These are phyloP conservation scores for Sporothrix inflata DNA, from an alignment of 2,329 filamentous ascomycete species.

Conservation along the genomic window DNA sequence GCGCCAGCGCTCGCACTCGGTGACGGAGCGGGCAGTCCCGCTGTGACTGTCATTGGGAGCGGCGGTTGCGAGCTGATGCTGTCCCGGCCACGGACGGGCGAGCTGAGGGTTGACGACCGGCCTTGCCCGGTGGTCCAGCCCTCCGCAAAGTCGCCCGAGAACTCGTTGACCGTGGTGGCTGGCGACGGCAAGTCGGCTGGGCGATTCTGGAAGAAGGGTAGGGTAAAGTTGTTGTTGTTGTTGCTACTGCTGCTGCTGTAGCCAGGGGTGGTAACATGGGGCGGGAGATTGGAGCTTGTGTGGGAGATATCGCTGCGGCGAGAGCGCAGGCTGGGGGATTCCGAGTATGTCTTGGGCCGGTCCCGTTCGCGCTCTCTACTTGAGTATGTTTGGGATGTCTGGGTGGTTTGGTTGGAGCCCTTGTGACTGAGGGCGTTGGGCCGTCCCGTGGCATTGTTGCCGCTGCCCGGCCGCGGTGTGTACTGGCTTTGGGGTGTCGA, in stretches of 20 bases:
- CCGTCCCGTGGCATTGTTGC: slow-evolving; percentile 43
- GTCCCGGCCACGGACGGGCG: slow-evolving; percentile 57
- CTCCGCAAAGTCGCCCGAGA: slow-evolving; percentile 60
- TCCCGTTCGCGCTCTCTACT: slow-evolving; percentile 51
- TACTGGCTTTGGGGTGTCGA: slow-evolving; percentile 12
- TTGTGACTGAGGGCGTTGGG: slow-evolving; percentile 50
- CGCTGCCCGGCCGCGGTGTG: slow-evolving; percentile 49
- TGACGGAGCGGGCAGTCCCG: slow-evolving; percentile 41
- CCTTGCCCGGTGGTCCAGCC: slow-evolving; percentile 65
- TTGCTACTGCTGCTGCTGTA: slow-evolving; percentile 20
- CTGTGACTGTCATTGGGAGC: slow-evolving; percentile 40
- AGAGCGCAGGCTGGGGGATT: slow-evolving; percentile 63
- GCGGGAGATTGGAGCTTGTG: slow-evolving; percentile 33
- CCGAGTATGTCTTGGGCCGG: slow-evolving; percentile 57
- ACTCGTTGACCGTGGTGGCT: slow-evolving; percentile 55
- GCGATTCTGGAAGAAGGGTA: slow-evolving; percentile 37
- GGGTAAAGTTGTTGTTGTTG: slow-evolving; percentile 23
- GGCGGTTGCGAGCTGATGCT: slow-evolving; percentile 57
- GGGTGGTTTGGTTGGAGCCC: slow-evolving; percentile 45
- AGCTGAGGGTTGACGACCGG: slow-evolving; percentile 60
- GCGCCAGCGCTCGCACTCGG: slow-evolving; percentile 38
- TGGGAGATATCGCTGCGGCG: slow-evolving; percentile 64
- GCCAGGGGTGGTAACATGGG: slow-evolving; percentile 21
- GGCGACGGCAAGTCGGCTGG: slow-evolving; percentile 62
- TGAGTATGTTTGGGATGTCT: slow-evolving; percentile 45